Evolutionary conservation across 129 eudicot species (phyloP).

Genomic region (Tanacetum coccineum): DNA sequence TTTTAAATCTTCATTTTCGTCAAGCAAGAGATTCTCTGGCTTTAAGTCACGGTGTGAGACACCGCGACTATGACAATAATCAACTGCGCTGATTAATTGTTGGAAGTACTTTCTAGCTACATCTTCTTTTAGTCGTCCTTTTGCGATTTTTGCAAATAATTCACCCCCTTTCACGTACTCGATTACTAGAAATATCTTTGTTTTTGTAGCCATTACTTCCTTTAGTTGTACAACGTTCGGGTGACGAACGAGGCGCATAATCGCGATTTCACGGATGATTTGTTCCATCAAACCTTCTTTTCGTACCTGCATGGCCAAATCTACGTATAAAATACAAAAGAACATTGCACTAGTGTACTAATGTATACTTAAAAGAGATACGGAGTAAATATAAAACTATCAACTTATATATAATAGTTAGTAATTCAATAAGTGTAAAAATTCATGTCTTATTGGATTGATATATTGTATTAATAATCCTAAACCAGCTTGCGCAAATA

Average conservation of each 20-base stretch:
- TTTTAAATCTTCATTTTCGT: constrained; percentile 45
- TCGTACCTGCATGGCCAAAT: constrained; percentile 27
- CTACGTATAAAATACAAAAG: not conserved
- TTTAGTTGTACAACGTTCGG: constrained; percentile 64
- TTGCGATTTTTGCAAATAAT: constrained; percentile 56
- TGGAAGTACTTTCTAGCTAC: constrained; percentile 42
- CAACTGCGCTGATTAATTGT: constrained; percentile 40
- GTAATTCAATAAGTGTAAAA: too few relatives aligned
- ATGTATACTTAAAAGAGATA: too few relatives aligned
- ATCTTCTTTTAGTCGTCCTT: constrained; percentile 51
- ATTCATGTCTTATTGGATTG: too few relatives aligned
- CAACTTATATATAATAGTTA: too few relatives aligned
- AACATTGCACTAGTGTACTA: too few relatives aligned
- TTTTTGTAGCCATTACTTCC: constrained; percentile 73
- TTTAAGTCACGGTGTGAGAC: constrained; percentile 54
- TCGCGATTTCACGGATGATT: constrained; percentile 67
- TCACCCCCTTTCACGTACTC: constrained; percentile 85
- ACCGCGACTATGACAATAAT: constrained; percentile 51
- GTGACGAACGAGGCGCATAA: constrained; percentile 68
- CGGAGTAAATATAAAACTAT: too few relatives aligned
- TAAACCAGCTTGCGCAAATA: too few relatives aligned
- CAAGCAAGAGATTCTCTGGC: constrained; percentile 57
- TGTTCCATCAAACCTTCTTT: constrained; percentile 64
- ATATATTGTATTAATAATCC: too few relatives aligned
- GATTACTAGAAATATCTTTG: constrained; percentile 60